Evolutionary conservation across 257 asterid genomes (phyloP), one percentile per base, ranked within the genome.

Genomic region (Przewalskia tangutica): DNA sequence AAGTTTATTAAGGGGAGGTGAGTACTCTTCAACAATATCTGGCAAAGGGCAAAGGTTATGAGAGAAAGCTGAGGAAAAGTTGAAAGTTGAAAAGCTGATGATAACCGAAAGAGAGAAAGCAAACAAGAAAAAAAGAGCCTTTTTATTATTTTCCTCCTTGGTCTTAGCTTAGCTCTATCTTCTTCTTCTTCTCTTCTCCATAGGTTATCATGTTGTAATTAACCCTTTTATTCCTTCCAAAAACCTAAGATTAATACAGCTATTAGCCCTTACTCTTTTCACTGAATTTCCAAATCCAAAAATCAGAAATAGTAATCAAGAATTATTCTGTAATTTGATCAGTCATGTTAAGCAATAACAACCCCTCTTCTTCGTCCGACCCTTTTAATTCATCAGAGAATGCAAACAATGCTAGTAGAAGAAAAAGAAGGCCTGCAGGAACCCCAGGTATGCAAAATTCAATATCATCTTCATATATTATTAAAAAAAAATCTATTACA

Each of bases 401-500:
- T 84, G 90, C 84, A 36, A 87, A 36, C 84, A 56, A 40, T 55
- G 79, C 23, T 48, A 84, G 86, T 58, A 87, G 89, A 82, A 62
- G 96, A 70, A 89, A 89, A 84, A 75, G 98, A 40, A 85, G 97
- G 18, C 98, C 98, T 14, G 98, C 98, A 40, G 98, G 98, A 27
- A 94, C 98, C 32, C 98, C 98, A 84, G 98, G 98, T 92, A 85
- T 14, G 67, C 70, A 36, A 14, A 56, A 56, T 44, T 54, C 40
- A 6, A 20, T 6, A 6, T 9, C 9, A 4, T 38, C 4, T 38
- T 38, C 5, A 38, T 3, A 38, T 3, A 38, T 3, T 3, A 38
- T 2, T 38, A 38, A 38, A 38, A 38, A 38, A 38, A 38, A 4
- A 1, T 38, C 42, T 3, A 38, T 38, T 38, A 38, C 42, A 38